Evolutionary conservation across 257 asterid genomes (phyloP), one percentile per base, ranked within the genome.

Genomic region (Hygrophila difformis): DNA sequence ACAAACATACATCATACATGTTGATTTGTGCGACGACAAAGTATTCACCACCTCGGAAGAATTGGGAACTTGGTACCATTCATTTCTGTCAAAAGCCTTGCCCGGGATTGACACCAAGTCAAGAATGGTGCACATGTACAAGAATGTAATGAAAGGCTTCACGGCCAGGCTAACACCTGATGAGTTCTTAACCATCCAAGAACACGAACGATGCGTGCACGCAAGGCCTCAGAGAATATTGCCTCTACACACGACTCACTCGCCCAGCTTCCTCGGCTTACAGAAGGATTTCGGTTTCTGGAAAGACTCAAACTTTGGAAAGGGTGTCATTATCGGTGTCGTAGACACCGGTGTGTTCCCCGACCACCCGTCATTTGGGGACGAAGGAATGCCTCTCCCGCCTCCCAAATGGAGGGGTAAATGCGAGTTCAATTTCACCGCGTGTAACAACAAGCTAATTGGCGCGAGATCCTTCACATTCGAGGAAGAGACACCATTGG

Each of bases 371-470:
- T 78, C 84, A 0, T 78, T 78, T 36, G 29, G 38, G 11, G 81
- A 69, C 1, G 48, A 37, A 20, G 78, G 71, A 7, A 67, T 77
- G 79, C 77, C 82, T 1, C 70, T 77, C 3, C 79, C 82, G 1
- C 82, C 81, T 1, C 45, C 72, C 5, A 70, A 56, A 18, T 77
- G 87, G 87, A 67, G 64, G 43, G 87, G 82, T 2, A 44, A 7
- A 10, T 78, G 83, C 18, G 67, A 74, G 20, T 55, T 55, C 43
- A 55, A 47, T 21, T 21, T 44, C 47, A 52, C 18, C 51, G 66
- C 36, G 1, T 70, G 85, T 12, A 75, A 73, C 29, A 68, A 73
- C 33, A 67, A 73, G 49, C 53, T 70, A 34, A 65, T 79, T 4
- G 86, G 80, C 1, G 74, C 78, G 0, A 51, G 79, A 23, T 12